Evolutionary conservation across 2,329 filamentous ascomycete species (phyloP), one percentile per base, ranked within the genome.

Genomic region (Botrytis hyacinthi): DNA sequence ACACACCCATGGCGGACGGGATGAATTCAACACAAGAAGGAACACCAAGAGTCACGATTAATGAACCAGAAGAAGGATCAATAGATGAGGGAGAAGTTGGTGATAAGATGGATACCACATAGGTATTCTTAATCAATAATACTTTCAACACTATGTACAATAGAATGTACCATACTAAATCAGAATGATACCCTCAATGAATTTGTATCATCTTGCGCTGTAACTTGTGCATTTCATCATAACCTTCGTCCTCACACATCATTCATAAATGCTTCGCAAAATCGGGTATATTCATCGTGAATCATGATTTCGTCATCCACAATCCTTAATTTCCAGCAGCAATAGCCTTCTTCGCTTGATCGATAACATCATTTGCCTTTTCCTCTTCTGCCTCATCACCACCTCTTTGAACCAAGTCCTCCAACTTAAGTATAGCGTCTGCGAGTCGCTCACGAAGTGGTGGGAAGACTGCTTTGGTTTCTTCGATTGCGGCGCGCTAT

Each of bases 401-500:
- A 1, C 80, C 84, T 20, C 82, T 85, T 78, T 94, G 93, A 78
- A 98, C 85, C 82, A 93, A 87, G 77, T 92, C 88, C 83, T 97
- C 90, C 67, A 98, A 85, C 80, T 91, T 93, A 73, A 87, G 85
- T 59, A 95, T 84, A 1, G 94, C 91, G 73, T 91, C 89, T 63
- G 83, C 83, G 78, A 98, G 94, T 80, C 93, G 91, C 80, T 88
- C 82, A 78, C 88, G 88, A 77, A 98, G 84, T 2, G 89, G 89
- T 3, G 87, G 91, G 78, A 98, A 92, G 42, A 98, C 89, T 73
- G 90, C 92, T 81, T 92, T 92, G 14, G 96, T 98, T 84, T 99
- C 93, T 77, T 94, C 90, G n/a, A 94, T 85, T 35, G 93, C 95
- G 4, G 77, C 74, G 8, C 78, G 77, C 80, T 81, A 59, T 61